Conservation (phyloP, 129 eudicot genomes). For the Calendula officinalis region DNA sequence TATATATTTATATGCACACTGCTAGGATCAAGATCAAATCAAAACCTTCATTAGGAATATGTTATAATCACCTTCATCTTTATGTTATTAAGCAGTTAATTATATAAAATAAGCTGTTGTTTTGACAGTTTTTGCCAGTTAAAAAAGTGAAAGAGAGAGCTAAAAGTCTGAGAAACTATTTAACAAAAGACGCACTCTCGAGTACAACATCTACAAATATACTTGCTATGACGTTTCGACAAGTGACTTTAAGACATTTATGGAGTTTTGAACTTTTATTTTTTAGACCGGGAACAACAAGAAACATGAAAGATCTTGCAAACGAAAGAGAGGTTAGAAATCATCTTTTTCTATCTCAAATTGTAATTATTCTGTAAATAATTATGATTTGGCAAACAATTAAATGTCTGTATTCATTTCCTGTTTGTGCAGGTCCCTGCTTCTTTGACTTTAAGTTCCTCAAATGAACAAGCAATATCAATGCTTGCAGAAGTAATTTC, state of each 20-base stretch:
- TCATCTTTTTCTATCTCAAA: conserved; percentile 19
- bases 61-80: background rate
- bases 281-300: conserved; percentile 65
- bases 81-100: background rate
- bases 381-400: background rate
- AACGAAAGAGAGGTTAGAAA: conserved; percentile 69
- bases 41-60: background rate
- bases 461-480: conserved; percentile 61
- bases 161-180: conserved; percentile 38
- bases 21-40: too few species aligned
- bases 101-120: background rate
- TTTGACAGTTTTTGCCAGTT: conserved; percentile 76
- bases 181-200: conserved; percentile 46
- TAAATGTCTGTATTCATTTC: background rate
- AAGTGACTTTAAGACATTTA: conserved; percentile 66
- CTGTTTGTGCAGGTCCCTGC: conserved; percentile 67
- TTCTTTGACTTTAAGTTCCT: conserved; percentile 63
- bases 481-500: conserved; percentile 77
- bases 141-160: conserved; percentile 77
- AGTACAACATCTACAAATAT: conserved; percentile 56
- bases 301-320: conserved; percentile 84
- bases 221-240: conserved; percentile 93
- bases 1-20: background rate
- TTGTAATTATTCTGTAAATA: background rate
- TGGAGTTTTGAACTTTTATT: conserved; percentile 66